These are phyloP conservation scores for Rutstroemia sp. DNA, from an alignment of 2,329 filamentous ascomycete genomes.

Conservation along the genomic window DNA sequence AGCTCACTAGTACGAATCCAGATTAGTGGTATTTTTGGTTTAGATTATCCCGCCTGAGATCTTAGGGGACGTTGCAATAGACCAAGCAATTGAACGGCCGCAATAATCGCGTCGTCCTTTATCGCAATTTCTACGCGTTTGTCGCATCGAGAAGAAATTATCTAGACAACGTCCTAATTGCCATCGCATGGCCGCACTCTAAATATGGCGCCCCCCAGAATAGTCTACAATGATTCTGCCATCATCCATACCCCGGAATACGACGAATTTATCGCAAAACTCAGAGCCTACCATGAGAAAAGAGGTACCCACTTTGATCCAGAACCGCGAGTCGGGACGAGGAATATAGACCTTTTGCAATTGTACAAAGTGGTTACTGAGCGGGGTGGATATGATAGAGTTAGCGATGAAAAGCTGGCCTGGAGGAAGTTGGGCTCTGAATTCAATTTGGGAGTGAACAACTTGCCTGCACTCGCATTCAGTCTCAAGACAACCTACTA, in stretches of 20 bases:
- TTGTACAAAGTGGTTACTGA: constrained; percentile 71
- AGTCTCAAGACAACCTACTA: constrained; percentile 83
- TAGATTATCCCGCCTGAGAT: too few species aligned
- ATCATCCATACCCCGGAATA: constrained; percentile 56
- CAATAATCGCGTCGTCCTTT: constrained; percentile 13
- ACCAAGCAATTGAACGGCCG: neutral
- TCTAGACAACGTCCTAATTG: constrained; percentile 1
- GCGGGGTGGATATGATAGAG: constrained; percentile 78
- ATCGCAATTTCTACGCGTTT: constrained; percentile 7
- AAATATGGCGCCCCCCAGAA: constrained; percentile 24
- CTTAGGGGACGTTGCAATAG: neutral
- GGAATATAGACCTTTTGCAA: constrained; percentile 68
- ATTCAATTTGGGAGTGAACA: constrained; percentile 66
- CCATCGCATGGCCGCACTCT: constrained; percentile 17
- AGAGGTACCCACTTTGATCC: constrained; percentile 73
- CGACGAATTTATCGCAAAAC: constrained; percentile 67
- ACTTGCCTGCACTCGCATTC: constrained; percentile 78
- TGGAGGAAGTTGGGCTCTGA: constrained; percentile 73
- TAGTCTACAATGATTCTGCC: constrained; percentile 13
- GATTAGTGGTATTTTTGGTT: too few species aligned
- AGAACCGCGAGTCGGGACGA: constrained; percentile 72
- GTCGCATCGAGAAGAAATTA: constrained; percentile 4
- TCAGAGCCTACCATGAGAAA: constrained; percentile 68
- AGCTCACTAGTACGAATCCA: too few species aligned
- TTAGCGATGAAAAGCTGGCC: constrained; percentile 75